Evolutionary conservation across 805 yeast genomes (phyloP).

Genomic region (Lipomyces chichibuensis): DNA sequence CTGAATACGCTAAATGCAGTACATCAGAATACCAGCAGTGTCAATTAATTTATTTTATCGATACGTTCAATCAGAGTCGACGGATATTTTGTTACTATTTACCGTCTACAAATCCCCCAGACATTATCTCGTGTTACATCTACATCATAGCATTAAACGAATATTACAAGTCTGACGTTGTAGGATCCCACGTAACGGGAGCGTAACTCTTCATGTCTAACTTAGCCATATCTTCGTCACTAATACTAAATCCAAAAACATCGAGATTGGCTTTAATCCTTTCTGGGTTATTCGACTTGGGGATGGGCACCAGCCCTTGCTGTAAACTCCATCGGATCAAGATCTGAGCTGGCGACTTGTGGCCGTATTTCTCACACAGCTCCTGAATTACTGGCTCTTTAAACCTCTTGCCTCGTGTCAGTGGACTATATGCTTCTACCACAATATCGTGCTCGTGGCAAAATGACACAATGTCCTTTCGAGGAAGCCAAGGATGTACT

Average conservation of each 20-base stretch:
- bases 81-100: no score
- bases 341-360: conserved; percentile 51
- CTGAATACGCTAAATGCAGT: no score
- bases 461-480: conserved; percentile 48
- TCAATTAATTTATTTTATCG: no score
- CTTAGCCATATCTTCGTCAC: conserved; percentile 39
- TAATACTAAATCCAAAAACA: conserved; percentile 52
- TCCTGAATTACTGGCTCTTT: conserved; percentile 43
- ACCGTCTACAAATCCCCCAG: no score
- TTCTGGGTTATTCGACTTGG: conserved; percentile 58
- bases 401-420: conserved; percentile 57
- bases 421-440: conserved; percentile 66
- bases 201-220: conserved; percentile 39
- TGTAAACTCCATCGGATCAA: conserved; percentile 55
- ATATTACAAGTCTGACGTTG: conserved; percentile 11
- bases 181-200: conserved; percentile 45
- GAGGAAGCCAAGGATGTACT: conserved; percentile 56
- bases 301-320: conserved; percentile 60
- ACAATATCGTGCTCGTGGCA: conserved; percentile 52
- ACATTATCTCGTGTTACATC: no score
- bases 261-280: conserved; percentile 60
- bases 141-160: no score
- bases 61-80: no score
- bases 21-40: no score
- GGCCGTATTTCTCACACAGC: conserved; percentile 47